Conservation (phyloP, 163 green algal genomes). For the Smithsoniella earleae region DNA sequence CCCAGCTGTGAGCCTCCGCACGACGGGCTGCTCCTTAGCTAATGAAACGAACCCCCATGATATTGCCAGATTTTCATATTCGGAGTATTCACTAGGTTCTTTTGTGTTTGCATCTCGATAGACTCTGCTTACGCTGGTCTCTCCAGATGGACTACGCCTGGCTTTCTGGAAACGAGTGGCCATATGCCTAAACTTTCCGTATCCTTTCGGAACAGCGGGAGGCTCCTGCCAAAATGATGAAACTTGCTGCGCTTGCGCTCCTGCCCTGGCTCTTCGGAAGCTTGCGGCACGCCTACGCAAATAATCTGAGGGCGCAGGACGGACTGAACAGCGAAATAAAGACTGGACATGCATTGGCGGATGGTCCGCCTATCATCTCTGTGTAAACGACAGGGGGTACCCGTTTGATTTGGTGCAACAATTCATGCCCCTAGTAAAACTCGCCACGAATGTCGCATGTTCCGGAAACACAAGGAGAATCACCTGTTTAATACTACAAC, state of each 20-base stretch:
- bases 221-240: background rate
- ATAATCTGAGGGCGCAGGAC: background rate
- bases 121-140: constrained; percentile 41
- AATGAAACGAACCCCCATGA: constrained; percentile 65
- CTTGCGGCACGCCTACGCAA: background rate
- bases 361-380: background rate
- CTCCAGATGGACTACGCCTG: constrained; percentile 3
- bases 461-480: background rate
- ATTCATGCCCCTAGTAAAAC: too few species aligned
- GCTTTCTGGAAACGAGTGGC: constrained; percentile 32
- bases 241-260: background rate
- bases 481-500: background rate
- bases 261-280: background rate
- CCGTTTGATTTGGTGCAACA: too few species aligned
- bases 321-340: background rate
- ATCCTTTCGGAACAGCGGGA: background rate
- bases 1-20: too few species aligned
- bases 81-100: constrained; percentile 86
- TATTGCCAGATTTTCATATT: constrained; percentile 82
- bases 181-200: constrained; percentile 1
- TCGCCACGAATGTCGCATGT: background rate
- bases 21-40: too few species aligned
- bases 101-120: constrained; percentile 75
- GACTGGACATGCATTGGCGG: background rate
- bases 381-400: too few species aligned